A percentile compares a stretch with the other conserved stretches of the same genome.
Evolutionary conservation across 495 filamentous ascomycete genomes (phyloP).

Genomic region (Rhypophila decipiens): DNA sequence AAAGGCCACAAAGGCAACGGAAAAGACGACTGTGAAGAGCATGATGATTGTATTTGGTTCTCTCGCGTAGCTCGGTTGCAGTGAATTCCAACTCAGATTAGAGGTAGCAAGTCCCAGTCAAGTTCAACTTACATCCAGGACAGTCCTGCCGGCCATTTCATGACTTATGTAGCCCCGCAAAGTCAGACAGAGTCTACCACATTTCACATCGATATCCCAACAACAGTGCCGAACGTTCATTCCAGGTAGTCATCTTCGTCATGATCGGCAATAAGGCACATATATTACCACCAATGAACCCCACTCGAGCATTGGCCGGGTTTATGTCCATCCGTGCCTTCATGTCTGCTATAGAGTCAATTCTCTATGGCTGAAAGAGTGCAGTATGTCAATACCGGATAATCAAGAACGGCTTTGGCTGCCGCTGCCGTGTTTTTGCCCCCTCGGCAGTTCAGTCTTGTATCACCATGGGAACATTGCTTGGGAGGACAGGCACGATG

Average conservation of each 20-base stretch:
- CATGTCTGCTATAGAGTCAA: no score
- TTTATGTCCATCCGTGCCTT: no score
- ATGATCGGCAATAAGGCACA: not conserved
- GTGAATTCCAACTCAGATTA: no score
- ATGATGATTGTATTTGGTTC: slow-evolving; percentile 8
- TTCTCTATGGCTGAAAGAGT: no score
- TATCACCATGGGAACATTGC: no score
- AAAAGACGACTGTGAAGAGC: slow-evolving; percentile 10
- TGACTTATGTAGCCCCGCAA: not conserved
- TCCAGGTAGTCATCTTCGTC: not conserved
- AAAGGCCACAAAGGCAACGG: slow-evolving; percentile 11
- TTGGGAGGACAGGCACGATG: no score
- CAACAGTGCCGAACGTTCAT: slow-evolving; percentile 4
- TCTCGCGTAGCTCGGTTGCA: not conserved
- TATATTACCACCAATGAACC: slow-evolving; percentile 7
- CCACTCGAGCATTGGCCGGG: slow-evolving; percentile 1
- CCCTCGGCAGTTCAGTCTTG: no score
- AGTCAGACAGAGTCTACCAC: no score
- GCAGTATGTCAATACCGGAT: no score
- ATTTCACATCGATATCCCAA: no score
- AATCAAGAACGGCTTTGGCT: no score
- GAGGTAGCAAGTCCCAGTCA: not conserved
- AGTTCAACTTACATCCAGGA: not conserved
- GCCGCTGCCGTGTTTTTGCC: no score
- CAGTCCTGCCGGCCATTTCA: not conserved